These are phyloP conservation scores for Boletus edulis DNA, from an alignment of 768 basidiomycete genomes.

Conservation along the genomic window DNA sequence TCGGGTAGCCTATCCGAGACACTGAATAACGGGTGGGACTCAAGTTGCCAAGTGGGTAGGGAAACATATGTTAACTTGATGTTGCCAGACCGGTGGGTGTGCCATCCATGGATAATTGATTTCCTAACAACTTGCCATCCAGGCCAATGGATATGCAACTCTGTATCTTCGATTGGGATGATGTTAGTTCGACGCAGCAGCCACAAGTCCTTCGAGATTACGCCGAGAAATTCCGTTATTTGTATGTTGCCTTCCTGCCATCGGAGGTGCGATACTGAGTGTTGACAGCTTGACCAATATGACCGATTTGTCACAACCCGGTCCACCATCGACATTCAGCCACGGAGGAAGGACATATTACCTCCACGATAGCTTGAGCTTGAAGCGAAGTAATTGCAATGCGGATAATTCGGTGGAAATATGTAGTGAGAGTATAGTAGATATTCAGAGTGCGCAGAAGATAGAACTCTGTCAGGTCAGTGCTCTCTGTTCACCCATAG, in stretches of 20 bases:
- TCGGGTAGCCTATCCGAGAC: background rate
- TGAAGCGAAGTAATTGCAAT: conserved; percentile 40
- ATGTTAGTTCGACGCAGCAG: conserved; percentile 29
- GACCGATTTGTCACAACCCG: conserved; percentile 36
- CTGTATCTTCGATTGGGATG: conserved; percentile 35
- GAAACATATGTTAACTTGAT: conserved; percentile 46
- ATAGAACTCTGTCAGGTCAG: conserved; percentile 54
- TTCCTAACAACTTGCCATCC: conserved; percentile 5
- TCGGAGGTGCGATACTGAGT: conserved; percentile 1
- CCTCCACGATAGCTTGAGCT: conserved; percentile 45
- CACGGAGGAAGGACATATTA: conserved; percentile 41
- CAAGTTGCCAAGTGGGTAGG: conserved; percentile 36
- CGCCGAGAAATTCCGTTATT: conserved; percentile 35
- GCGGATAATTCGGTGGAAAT: conserved; percentile 12
- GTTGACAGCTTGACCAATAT: conserved; percentile 34
- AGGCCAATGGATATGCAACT: conserved; percentile 63
- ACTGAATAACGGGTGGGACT: background rate
- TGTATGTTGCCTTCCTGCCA: conserved; percentile 35
- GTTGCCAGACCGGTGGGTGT: conserved; percentile 54
- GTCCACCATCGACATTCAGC: conserved; percentile 44
- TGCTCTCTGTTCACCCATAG: background rate
- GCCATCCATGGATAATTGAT: background rate
- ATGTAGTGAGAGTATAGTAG: conserved; percentile 48
- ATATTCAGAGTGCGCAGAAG: conserved; percentile 54
- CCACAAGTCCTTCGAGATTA: conserved; percentile 46